These are phyloP conservation scores for Tolypocladium capitatum DNA, from an alignment of 2,329 filamentous ascomycete species.

Conservation along the genomic window DNA sequence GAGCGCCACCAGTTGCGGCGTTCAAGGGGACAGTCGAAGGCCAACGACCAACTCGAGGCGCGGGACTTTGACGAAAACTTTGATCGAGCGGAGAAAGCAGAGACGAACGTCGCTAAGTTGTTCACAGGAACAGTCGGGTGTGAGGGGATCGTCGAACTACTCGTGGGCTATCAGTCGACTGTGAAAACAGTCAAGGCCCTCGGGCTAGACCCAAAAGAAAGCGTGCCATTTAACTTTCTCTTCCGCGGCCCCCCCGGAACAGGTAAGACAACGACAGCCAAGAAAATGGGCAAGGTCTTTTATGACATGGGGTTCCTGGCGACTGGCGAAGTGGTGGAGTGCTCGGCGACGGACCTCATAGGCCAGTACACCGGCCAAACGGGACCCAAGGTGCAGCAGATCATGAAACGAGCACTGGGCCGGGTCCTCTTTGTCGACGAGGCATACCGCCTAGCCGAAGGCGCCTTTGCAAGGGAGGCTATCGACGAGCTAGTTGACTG, in stretches of 20 bases:
- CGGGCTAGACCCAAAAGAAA: slow-evolving; percentile 13
- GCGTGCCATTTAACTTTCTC: slow-evolving; percentile 54
- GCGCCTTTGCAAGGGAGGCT: slow-evolving; percentile 42
- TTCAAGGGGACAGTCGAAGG: slow-evolving; percentile 9
- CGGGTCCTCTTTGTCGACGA: slow-evolving; percentile 61
- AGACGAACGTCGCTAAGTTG: slow-evolving; percentile 33
- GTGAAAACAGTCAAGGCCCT: slow-evolving; percentile 28
- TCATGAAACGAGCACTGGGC: slow-evolving; percentile 49
- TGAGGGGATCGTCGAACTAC: slow-evolving; percentile 36
- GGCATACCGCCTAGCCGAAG: slow-evolving; percentile 49
- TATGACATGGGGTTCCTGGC: slow-evolving; percentile 61
- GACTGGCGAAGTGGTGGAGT: slow-evolving; percentile 46
- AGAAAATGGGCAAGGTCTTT: slow-evolving; percentile 63
- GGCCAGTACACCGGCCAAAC: slow-evolving; percentile 58
- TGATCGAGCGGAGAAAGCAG: slow-evolving; percentile 24
- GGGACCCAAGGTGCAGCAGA: slow-evolving; percentile 45
- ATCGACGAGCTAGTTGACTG: slow-evolving; percentile 40
- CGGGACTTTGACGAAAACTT: slow-evolving; percentile 61
- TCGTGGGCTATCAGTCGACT: slow-evolving; percentile 34
- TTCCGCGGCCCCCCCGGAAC: slow-evolving; percentile 56
- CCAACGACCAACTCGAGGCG: slow-evolving; percentile 52
- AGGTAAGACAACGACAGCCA: slow-evolving; percentile 59
- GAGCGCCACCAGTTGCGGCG: slow-evolving; percentile 13
- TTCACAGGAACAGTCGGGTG: slow-evolving; percentile 48
- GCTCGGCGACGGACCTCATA: slow-evolving; percentile 55